phyloP scores from a whole-genome alignment of 345 rosid species.

The Brassica incana region DNA sequence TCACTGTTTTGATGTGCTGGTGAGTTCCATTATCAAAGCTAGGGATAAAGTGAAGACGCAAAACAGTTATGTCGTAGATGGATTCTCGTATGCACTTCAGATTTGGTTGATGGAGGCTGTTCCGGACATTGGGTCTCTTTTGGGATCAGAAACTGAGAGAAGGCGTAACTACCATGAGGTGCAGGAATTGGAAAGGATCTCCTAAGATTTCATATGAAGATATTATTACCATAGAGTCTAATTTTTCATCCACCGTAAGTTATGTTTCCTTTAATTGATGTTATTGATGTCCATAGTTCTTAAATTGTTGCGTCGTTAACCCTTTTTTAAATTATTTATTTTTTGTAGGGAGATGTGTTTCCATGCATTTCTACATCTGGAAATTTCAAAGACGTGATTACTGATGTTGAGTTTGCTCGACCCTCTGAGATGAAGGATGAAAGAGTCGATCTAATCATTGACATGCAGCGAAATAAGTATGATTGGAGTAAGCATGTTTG shows the following conservation, averaged over 20 bases:
- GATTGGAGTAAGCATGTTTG: background rate
- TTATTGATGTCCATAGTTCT: background rate
- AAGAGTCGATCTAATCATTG: background rate
- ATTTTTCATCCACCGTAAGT: background rate
- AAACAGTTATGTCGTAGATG: too few species aligned
- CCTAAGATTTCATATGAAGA: background rate
- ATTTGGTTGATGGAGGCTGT: too few species aligned
- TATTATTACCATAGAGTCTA: background rate
- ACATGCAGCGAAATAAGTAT: background rate
- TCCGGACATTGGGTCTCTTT: too few species aligned
- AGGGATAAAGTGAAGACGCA: too few species aligned
- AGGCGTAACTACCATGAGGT: background rate
- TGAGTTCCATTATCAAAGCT: too few species aligned
- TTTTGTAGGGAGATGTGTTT: background rate
- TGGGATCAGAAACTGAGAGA: too few species aligned
- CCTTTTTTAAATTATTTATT: too few species aligned
- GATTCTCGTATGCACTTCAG: too few species aligned
- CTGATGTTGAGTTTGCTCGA: background rate
- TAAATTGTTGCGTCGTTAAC: background rate
- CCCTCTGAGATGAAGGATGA: background rate
- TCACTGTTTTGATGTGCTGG: too few species aligned
- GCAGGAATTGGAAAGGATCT: background rate
- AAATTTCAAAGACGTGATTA: background rate
- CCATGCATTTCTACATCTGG: background rate
- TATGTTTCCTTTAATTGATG: background rate